Percentiles rank a stretch among this genome's conserved stretches.
These are phyloP conservation scores for Serendipita indica DNA, from an alignment of 768 basidiomycete species.

Conservation along the genomic window DNA sequence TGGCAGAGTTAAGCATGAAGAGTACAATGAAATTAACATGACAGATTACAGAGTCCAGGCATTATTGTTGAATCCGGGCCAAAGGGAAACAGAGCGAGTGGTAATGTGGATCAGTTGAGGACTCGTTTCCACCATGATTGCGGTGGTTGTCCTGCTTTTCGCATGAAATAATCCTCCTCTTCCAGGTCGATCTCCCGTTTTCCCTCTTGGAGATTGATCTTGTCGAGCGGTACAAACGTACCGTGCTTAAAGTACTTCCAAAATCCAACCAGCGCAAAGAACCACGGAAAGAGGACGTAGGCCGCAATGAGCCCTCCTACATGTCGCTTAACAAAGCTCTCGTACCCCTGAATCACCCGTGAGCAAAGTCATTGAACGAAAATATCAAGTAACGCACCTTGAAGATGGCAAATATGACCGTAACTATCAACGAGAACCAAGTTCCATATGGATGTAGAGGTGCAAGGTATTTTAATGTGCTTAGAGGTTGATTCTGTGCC, in stretches of 20 bases:
- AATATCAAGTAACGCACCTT: slow-evolving; percentile 2
- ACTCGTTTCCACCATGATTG: too few relatives aligned
- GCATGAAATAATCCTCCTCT: neutral
- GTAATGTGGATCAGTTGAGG: too few relatives aligned
- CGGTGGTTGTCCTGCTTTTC: neutral
- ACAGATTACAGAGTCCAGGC: too few relatives aligned
- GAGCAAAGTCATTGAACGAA: neutral
- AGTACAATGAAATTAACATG: too few relatives aligned
- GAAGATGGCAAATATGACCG: neutral
- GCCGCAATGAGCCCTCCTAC: slow-evolving; percentile 1
- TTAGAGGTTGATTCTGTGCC: neutral
- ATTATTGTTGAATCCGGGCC: too few relatives aligned
- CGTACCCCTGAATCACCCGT: neutral
- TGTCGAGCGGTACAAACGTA: neutral
- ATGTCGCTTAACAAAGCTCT: neutral
- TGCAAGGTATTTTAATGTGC: neutral
- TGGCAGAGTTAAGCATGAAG: too few relatives aligned
- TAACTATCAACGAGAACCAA: neutral
- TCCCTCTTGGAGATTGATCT: slow-evolving; percentile 4
- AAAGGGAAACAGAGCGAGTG: too few relatives aligned
- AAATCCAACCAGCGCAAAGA: neutral
- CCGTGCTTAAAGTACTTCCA: slow-evolving; percentile 1
- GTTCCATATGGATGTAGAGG: neutral
- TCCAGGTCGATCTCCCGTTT: neutral
- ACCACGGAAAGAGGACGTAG: neutral